These are phyloP conservation scores for Sphaerulina vaccinii DNA, from an alignment of 2,329 filamentous ascomycete species.

Conservation along the genomic window DNA sequence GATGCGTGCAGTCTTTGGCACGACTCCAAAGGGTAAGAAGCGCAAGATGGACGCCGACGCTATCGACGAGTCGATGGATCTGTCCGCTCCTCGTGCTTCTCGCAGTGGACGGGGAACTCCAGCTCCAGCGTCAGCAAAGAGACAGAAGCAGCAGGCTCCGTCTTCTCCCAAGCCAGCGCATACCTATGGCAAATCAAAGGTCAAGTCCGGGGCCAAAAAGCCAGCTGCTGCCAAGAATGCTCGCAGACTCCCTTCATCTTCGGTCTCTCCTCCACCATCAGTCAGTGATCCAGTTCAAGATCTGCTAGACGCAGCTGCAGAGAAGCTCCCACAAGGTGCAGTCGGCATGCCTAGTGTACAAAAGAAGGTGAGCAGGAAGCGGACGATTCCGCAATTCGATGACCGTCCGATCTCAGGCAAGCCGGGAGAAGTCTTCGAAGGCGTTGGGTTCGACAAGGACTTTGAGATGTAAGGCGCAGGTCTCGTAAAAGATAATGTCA, in stretches of 20 bases:
- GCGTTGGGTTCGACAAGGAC: not conserved
- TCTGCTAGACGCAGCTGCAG: too few relatives aligned
- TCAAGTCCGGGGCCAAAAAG: too few relatives aligned
- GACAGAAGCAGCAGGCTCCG: conserved; percentile 56
- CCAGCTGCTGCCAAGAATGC: too few relatives aligned
- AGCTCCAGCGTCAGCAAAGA: conserved; percentile 43
- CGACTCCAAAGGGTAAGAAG: conserved; percentile 3
- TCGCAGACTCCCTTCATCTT: not conserved
- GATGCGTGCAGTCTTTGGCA: not conserved
- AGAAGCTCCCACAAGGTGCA: too few relatives aligned
- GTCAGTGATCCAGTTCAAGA: not conserved
- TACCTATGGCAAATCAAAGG: not conserved
- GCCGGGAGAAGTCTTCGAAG: not conserved
- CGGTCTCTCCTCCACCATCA: not conserved
- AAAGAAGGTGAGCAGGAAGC: not conserved
- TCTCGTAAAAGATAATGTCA: too few relatives aligned
- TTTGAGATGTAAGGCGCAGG: not conserved
- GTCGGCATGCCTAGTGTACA: not conserved
- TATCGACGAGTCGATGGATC: conserved; percentile 1
- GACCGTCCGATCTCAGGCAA: not conserved
- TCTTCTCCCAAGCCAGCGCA: not conserved
- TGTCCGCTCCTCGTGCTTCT: not conserved
- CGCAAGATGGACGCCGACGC: conserved; percentile 9
- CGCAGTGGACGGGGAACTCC: not conserved
- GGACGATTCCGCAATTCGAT: not conserved